phyloP scores from a whole-genome alignment of 129 eudicot genomes.

The Artemisia argyi region DNA sequence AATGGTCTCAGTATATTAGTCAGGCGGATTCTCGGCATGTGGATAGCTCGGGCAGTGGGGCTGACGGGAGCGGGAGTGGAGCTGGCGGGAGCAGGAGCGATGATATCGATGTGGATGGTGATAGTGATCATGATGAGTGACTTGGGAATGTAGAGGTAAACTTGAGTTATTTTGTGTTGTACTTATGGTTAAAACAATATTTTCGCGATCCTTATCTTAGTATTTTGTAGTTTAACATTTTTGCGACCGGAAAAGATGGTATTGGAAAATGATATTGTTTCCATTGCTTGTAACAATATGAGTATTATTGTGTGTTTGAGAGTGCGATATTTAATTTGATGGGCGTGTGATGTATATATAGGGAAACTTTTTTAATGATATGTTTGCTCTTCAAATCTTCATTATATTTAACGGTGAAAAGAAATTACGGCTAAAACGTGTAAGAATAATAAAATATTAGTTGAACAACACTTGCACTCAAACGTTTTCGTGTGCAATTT shows the following conservation, averaged over 20 bases:
- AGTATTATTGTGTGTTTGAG: neutral
- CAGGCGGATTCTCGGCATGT: no score
- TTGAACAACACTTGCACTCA: neutral
- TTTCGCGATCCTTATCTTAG: no score
- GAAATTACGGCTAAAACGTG: constrained; percentile 21
- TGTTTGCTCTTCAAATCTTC: neutral
- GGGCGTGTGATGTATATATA: constrained; percentile 7
- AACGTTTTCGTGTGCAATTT: neutral
- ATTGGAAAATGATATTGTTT: constrained; percentile 17
- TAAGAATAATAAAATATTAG: neutral
- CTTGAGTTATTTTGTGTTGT: no score
- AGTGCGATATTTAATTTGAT: neutral
- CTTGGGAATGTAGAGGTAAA: no score
- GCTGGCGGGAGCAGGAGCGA: no score
- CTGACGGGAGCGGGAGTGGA: no score
- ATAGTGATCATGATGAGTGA: no score
- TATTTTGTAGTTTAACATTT: no score
- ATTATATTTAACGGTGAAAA: neutral
- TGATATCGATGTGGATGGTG: no score
- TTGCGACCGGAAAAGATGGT: constrained; percentile 5
- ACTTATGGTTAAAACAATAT: no score
- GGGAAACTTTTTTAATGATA: neutral
- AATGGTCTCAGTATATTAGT: no score
- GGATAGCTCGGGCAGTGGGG: no score
- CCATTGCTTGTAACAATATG: constrained; percentile 13